Base-by-base conservation (phyloP, 2,329 filamentous ascomycete species). In the Periconia macrospinosa region DNA sequence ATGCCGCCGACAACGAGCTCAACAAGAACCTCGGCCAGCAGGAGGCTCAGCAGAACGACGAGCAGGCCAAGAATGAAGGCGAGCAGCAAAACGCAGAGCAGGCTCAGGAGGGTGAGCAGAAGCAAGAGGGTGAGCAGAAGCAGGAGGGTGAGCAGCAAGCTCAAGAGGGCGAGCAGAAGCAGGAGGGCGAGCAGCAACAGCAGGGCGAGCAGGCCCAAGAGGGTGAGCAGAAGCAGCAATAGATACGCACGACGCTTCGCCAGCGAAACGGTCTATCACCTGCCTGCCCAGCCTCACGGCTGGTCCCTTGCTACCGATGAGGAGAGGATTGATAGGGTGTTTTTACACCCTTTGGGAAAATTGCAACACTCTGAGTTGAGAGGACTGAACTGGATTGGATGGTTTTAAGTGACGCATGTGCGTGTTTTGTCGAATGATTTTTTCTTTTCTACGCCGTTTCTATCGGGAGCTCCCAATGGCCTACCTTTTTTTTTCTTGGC, bases 11-110 rank as follows among this genome's bases (percentile, higher is more conserved):
- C 50, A 68, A 60, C 49, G 37, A 64, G 45, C 45, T 62, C 41
- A 69, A 69, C 53, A 52, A 58, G 9, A 41, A 58, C 44, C 54
- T 59, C 41, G 65, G 65, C 17, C 52, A 35, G 3, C 42, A 65
- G 51, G 62, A 65, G 58, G 57, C 57, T 60, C 27, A 54, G 10
- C 52, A 53, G 41, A 33, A 54, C 14, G 44, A 47, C n/a, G 41
- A 54, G 47, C 41, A 54, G 7, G 7, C 50, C 19, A 30, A 55
- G 45, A 35, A 57, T 37, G 17, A 51, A 11, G 45, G 52, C 9
- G 48, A 58, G 19, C 18, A 54, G 37, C 30, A 52, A 19, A 23
- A 46, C 15, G 41, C 46, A 19, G 46, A 53, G 37, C 45, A 42
- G 15, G 47, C 50, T 20, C 49, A 46, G 19, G 35, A 50, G 37